A percentile compares a stretch with the other conserved stretches of the same genome.
Conservation (phyloP, 2,329 filamentous ascomycete species). For the Metarhizium brunneum region DNA sequence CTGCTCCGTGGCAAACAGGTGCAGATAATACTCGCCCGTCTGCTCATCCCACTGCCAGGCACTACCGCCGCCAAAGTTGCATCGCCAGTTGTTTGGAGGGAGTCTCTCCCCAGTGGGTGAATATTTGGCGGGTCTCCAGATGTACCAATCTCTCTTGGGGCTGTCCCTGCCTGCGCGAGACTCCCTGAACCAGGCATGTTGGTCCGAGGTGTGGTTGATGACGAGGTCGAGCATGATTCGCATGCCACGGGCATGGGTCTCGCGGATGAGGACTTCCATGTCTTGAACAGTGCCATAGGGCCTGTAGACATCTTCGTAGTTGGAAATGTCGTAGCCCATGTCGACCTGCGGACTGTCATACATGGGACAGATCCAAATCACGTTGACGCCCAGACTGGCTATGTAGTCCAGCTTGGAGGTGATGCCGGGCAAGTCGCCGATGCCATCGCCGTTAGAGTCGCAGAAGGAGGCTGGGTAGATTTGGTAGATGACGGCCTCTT, state of each 20-base stretch:
- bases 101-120: slow-evolving; percentile 48
- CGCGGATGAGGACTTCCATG: slow-evolving; percentile 51
- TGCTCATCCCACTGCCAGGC: slow-evolving; percentile 64
- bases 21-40: slow-evolving; percentile 69
- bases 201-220: slow-evolving; percentile 66
- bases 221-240: slow-evolving; percentile 67
- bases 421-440: slow-evolving; percentile 55
- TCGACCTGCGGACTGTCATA: slow-evolving; percentile 56
- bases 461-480: slow-evolving; percentile 51
- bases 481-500: slow-evolving; percentile 47
- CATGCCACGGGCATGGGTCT: slow-evolving; percentile 54
- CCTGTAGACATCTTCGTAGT: slow-evolving; percentile 57
- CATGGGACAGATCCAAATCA: slow-evolving; percentile 60
- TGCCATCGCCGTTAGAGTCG: slow-evolving; percentile 47
- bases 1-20: slow-evolving; percentile 66
- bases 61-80: slow-evolving; percentile 48
- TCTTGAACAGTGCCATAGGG: slow-evolving; percentile 60
- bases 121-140: slow-evolving; percentile 44
- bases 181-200: slow-evolving; percentile 64
- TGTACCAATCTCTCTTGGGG: slow-evolving; percentile 62
- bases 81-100: slow-evolving; percentile 68
- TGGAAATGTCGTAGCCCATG: slow-evolving; percentile 62
- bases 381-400: slow-evolving; percentile 49
- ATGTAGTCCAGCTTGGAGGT: slow-evolving; percentile 54
- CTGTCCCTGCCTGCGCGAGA: slow-evolving; percentile 51